Evolutionary conservation across 768 basidiomycete genomes (phyloP), one percentile per base, ranked within the genome.

Genomic region (Sporobolomyces phaffii): DNA sequence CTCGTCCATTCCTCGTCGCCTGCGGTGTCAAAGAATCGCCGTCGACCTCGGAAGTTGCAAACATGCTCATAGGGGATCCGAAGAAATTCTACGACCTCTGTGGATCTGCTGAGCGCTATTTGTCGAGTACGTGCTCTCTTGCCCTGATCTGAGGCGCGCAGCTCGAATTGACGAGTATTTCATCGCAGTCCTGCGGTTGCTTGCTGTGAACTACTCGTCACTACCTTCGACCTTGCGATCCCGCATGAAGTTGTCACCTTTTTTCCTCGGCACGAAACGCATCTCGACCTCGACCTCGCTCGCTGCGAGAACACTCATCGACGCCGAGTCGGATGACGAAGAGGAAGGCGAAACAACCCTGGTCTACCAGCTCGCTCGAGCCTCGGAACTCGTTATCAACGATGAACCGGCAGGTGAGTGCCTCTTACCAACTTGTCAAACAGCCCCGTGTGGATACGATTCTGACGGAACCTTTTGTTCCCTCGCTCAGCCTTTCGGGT

Each of bases 1-100:
- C 88, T 29, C 94, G 92, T 72, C 81, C 83, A 5, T 97, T 99
- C 78, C 80, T 99, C 49, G 83, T 82, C 59, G 86, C 88, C 5
- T 90, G 90, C 72, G 94, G 96, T 15, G 89, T 92, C 20, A 87
- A 86, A 74, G 85, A 83, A 47, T 85, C 49, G 84, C 91, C 7
- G 86, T 90, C 61, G 41, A 72, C 54, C 4, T 43, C 36, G 62
- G 91, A 92, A 77, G 82, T 91, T 47, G 86, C 85, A 0, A 81
- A 82, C 58, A 86, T 85, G 59, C 77, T 91, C 47, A 77, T 93
- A 26, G 81, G 81, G 2, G 81, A 90, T 76, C 88, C 91, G 17
- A 80, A 79, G 36, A 80, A 81, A 61, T 91, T 94, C 75, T 88
- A 87, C 67, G 78, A 84, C 28, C 79, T 89, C 15, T 83, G 89